Conservation (phyloP, 352 stramenopile species). For the Phytophthora capsici region DNA sequence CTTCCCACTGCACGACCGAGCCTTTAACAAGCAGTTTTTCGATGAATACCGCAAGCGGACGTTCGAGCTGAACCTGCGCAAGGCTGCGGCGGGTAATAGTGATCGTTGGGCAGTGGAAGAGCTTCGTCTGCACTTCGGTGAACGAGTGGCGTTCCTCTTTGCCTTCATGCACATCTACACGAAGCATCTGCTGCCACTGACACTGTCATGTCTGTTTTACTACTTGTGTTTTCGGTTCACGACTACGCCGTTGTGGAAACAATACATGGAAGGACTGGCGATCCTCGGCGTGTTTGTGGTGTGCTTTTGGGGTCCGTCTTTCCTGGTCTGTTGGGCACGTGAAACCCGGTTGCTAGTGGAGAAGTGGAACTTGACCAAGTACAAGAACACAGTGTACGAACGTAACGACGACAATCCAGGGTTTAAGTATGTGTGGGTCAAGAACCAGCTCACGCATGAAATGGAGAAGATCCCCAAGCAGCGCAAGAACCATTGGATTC, state of each 20-base stretch:
- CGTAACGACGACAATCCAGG: slow-evolving; percentile 86
- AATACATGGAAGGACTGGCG: slow-evolving; percentile 78
- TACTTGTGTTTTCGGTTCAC: slow-evolving; percentile 82
- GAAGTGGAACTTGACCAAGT: slow-evolving; percentile 90
- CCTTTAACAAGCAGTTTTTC: slow-evolving; percentile 90
- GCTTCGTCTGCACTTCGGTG: slow-evolving; percentile 86
- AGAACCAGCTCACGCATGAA: slow-evolving; percentile 86
- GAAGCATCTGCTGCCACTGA: slow-evolving; percentile 84
- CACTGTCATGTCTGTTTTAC: slow-evolving; percentile 66
- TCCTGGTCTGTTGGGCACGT: slow-evolving; percentile 86
- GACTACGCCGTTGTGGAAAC: slow-evolving; percentile 55
- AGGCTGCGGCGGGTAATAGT: slow-evolving; percentile 75
- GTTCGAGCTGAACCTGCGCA: slow-evolving; percentile 73
- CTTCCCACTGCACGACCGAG: slow-evolving; percentile 85
- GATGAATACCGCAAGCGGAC: slow-evolving; percentile 86
- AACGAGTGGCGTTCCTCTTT: slow-evolving; percentile 90
- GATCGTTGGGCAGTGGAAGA: slow-evolving; percentile 89
- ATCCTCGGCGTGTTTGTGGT: slow-evolving; percentile 75
- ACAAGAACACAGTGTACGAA: slow-evolving; percentile 91
- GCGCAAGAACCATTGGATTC: slow-evolving; percentile 86
- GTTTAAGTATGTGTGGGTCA: slow-evolving; percentile 89
- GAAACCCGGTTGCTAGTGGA: slow-evolving; percentile 88
- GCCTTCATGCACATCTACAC: slow-evolving; percentile 93
- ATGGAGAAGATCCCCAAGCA: slow-evolving; percentile 90
- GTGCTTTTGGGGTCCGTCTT: slow-evolving; percentile 84